Conservation (phyloP, 352 stramenopile species). For the Phytophthora sansomeana region DNA sequence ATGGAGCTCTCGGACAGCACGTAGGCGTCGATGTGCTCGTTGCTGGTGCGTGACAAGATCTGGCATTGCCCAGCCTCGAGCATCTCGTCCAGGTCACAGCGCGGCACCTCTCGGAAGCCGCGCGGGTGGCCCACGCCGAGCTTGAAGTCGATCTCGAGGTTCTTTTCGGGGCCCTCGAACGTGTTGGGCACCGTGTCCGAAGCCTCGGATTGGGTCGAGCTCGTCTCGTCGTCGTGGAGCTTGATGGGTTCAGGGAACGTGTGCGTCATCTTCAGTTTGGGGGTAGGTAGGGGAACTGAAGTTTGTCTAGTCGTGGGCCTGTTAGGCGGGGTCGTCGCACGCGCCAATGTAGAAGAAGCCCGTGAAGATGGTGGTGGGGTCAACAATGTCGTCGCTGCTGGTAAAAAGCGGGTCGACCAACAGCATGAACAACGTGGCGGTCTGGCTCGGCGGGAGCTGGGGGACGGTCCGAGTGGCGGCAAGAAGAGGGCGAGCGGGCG, state of each 20-base stretch:
- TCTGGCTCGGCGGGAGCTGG: constrained; percentile 34
- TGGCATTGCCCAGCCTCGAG: constrained; percentile 95
- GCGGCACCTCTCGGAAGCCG: constrained; percentile 92
- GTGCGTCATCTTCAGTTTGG: constrained; percentile 47
- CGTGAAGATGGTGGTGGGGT: constrained; percentile 89
- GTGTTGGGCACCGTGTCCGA: constrained; percentile 74
- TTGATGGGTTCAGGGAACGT: constrained; percentile 81
- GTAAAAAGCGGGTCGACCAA: constrained; percentile 74
- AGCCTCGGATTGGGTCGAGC: constrained; percentile 74
- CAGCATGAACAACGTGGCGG: constrained; percentile 77
- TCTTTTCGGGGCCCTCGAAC: constrained; percentile 99
- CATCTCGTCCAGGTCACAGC: constrained; percentile 94
- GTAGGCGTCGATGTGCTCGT: constrained; percentile 96
- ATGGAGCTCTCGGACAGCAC: constrained; percentile 97
- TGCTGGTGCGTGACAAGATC: constrained; percentile 97
- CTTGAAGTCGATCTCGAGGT: constrained; percentile 96
- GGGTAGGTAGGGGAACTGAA: background rate
- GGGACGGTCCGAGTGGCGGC: constrained; percentile 17
- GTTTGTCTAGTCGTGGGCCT: constrained; percentile 22
- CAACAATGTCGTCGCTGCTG: constrained; percentile 89
- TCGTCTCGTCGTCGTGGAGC: constrained; percentile 67
- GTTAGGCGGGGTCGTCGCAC: constrained; percentile 91
- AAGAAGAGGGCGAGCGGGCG: constrained; percentile 15
- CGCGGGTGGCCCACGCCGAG: constrained; percentile 60
- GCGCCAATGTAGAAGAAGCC: constrained; percentile 92